Evolutionary conservation across 2,329 filamentous ascomycete species (phyloP), one percentile per base, ranked within the genome.

Genomic region (Alternaria sp.): DNA sequence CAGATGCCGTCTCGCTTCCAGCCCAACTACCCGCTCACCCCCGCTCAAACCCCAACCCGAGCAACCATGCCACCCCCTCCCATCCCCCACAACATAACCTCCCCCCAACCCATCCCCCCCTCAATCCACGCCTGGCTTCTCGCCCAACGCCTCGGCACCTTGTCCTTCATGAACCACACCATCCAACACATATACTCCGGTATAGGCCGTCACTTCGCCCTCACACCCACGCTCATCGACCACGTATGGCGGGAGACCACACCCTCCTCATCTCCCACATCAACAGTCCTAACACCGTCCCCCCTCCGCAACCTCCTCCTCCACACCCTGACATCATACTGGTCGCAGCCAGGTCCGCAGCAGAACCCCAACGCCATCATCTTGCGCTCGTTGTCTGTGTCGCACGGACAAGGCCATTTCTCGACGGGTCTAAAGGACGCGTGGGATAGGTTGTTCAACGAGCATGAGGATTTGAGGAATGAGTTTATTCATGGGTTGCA

Each of bases 81-180:
- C 0, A n/a, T 33, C 7, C 47, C 25, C 1, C 14, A 37, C 18
- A 41, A 11, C 1, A 10, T 30, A 8, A n/a, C 21, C 11, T 41
- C 37, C 1, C 37, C 37, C 0, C 37, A 41, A 18, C 15, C 15
- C 37, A 55, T 66, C 33, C 62, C 61, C 1, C 50, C 61, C 12
- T 67, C 61, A 5, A 41, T 72, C 18, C 63, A 51, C 5, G 70
- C 71, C n/a, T 71, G 66, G 63, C 44, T 72, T 1, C 64, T 72
- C n/a, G 67, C 61, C 10, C 41, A 63, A 9, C 60, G 55, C 20
- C 62, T 73, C 49, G 30, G 56, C 20, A 54, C 69, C 3, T 6
- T 21, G 0, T 2, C 14, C 3, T 75, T 75, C 62, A 62, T 67
- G 49, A 73, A 73, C 30, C 47, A 68, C 23, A 55, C 65, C 6